phyloP scores from a whole-genome alignment of 768 basidiomycete species.

The Rhodotorula babjevae region DNA sequence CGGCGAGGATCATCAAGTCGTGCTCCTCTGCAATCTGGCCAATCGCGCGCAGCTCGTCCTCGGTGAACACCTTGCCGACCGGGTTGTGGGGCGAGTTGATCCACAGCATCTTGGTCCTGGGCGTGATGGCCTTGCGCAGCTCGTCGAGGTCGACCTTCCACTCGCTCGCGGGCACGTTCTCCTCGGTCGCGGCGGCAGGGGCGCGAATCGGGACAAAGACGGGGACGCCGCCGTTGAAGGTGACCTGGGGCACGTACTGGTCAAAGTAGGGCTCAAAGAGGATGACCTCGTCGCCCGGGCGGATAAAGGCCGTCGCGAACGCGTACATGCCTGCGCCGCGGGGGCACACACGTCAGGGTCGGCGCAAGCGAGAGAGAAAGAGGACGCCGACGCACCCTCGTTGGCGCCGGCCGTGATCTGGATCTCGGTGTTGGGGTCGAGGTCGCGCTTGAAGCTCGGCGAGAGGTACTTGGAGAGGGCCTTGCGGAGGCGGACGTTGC shows the following conservation, averaged over 20 bases:
- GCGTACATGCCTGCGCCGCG: conserved; percentile 95
- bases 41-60: conserved; percentile 73
- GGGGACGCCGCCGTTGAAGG: conserved; percentile 65
- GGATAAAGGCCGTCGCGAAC: conserved; percentile 75
- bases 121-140: conserved; percentile 76
- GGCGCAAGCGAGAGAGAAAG: no score
- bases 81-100: conserved; percentile 93
- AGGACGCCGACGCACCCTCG: conserved; percentile 59
- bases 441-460: conserved; percentile 59
- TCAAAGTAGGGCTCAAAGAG: conserved; percentile 69
- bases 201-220: conserved; percentile 95
- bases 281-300: conserved; percentile 92
- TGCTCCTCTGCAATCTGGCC: conserved; percentile 83
- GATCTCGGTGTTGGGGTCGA: conserved; percentile 82
- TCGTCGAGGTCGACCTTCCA: conserved; percentile 91
- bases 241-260: conserved; percentile 42
- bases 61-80: conserved; percentile 92
- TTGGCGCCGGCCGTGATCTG: conserved; percentile 94
- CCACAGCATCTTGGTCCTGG: conserved; percentile 88
- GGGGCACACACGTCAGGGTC: no score
- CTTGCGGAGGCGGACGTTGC: conserved; percentile 76
- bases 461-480: conserved; percentile 80
- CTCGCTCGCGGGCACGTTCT: conserved; percentile 59
- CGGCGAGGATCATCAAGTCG: conserved; percentile 85
- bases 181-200: conserved; percentile 53